Evolutionary conservation across 805 yeast genomes (phyloP), one percentile per base, ranked within the genome.

Genomic region (Dipodascopsis uninucleata): DNA sequence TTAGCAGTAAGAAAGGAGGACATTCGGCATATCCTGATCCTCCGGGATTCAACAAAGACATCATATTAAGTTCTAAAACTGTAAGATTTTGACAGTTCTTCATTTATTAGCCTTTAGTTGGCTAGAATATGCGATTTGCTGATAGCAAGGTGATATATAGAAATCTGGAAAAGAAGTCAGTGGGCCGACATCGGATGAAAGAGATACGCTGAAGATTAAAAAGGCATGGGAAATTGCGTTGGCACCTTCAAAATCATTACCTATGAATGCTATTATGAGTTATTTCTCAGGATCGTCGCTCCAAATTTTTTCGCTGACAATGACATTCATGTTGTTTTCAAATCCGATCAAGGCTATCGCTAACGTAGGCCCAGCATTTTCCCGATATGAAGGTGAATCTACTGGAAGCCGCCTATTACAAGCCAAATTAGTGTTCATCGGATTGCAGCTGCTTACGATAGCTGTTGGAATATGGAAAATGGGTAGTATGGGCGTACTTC

Each of bases 251-350:
- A 90, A 88, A 61, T 66, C 76, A 6, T 74, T 93, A n/a, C 95
- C 97, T 5, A 84, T 87, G 94, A 93, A 86, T 59, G 64, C 85
- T 39, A 69, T 86, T 37, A 86, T 90, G 95, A 79, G 87, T 49
- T 93, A 86, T 63, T 85, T 90, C 86, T 79, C 96, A 0, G 97
- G 97, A 25, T 82, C 83, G 58, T 77, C 94, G 3, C 68, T 93
- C 22, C 97, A 93, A 58, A 74, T 90, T 55, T 87, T 90, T 52
- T 93, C 97, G 3, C 83, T 90, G 36, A 81, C 88, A 67, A 89
- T 88, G 85, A 82, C 95, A 0, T 62, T 85, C 23, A 86, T 82
- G 86, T 70, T 90, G 56, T 78, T 93, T 53, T 75, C 85, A 53
- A 80, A 78, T 36, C 93, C 97, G 0, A 58, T 86, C 28, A 80